phyloP scores from a whole-genome alignment of 352 stramenopile species.

The Pythium scleroteichum region DNA sequence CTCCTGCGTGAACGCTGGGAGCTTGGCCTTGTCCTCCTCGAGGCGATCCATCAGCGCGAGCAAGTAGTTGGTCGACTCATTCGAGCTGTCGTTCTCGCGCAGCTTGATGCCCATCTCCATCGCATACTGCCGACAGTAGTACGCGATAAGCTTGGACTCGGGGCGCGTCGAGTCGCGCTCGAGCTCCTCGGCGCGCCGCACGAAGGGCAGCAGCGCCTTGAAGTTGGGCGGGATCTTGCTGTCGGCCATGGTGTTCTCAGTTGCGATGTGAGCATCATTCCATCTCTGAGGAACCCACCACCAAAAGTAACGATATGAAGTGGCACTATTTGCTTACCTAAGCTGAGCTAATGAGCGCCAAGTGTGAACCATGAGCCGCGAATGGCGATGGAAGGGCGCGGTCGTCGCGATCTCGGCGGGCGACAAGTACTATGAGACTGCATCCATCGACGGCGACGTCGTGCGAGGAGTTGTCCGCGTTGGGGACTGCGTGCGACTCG shows the following conservation, averaged over 20 bases:
- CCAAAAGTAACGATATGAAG: constrained; percentile 28
- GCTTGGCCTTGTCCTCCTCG: constrained; percentile 90
- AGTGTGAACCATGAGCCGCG: constrained; percentile 11
- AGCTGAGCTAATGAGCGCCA: not conserved
- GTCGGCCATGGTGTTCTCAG: constrained; percentile 43
- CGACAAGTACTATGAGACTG: constrained; percentile 28
- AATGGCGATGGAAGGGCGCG: constrained; percentile 25
- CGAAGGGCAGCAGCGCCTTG: constrained; percentile 93
- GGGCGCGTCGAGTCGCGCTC: constrained; percentile 88
- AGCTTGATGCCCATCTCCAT: constrained; percentile 90
- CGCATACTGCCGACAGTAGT: constrained; percentile 91
- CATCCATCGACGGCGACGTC: constrained; percentile 5
- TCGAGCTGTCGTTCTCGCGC: constrained; percentile 70
- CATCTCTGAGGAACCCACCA: constrained; percentile 3
- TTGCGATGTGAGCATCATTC: constrained; percentile 31
- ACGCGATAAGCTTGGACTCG: constrained; percentile 95
- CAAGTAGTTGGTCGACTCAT: constrained; percentile 88
- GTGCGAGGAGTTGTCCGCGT: not conserved
- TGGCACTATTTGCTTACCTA: constrained; percentile 2
- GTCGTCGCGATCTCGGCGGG: constrained; percentile 24
- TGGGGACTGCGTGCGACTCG: constrained; percentile 23
- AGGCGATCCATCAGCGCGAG: constrained; percentile 89
- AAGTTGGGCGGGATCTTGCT: constrained; percentile 90
- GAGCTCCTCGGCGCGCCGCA: constrained; percentile 94
- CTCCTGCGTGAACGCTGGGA: constrained; percentile 89